These are phyloP conservation scores for Pyrus hybrid DNA, from an alignment of 331 rosid species.

Conservation along the genomic window DNA sequence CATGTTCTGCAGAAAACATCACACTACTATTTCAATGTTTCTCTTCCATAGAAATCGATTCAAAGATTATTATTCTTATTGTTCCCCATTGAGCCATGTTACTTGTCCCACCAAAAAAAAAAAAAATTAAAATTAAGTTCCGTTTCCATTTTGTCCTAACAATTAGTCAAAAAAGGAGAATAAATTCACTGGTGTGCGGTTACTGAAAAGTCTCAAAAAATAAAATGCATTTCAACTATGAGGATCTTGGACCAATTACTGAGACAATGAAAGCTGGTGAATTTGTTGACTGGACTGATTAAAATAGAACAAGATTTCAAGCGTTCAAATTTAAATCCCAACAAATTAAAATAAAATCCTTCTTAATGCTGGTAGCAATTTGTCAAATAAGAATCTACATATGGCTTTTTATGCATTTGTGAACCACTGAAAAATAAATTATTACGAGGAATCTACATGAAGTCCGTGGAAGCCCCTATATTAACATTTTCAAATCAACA, in stretches of 20 bases:
- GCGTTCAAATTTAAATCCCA: background rate
- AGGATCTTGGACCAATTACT: conserved; percentile 10
- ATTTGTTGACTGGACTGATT: background rate
- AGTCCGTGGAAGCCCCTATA: background rate
- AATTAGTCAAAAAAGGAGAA: conserved; percentile 13
- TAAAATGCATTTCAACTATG: background rate
- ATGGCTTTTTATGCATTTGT: no score
- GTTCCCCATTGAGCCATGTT: conserved; percentile 51
- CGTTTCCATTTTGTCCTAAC: conserved; percentile 21
- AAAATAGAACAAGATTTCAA: background rate
- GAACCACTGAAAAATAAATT: no score
- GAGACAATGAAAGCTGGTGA: background rate
- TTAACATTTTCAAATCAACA: background rate
- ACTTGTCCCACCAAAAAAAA: conserved; percentile 36
- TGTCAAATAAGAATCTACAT: no score
- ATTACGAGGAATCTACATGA: background rate
- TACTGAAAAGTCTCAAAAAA: background rate
- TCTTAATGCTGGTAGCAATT: no score
- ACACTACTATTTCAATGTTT: conserved; percentile 12
- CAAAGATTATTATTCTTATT: conserved; percentile 51
- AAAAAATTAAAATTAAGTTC: conserved; percentile 4
- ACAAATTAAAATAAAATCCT: no score
- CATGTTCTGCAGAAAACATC: conserved; percentile 12
- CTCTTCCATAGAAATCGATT: conserved; percentile 30
- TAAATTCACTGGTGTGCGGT: conserved; percentile 29